Evolutionary conservation across 148 eudicot genomes (phyloP).

Genomic region (Vaccinium darrowii): DNA sequence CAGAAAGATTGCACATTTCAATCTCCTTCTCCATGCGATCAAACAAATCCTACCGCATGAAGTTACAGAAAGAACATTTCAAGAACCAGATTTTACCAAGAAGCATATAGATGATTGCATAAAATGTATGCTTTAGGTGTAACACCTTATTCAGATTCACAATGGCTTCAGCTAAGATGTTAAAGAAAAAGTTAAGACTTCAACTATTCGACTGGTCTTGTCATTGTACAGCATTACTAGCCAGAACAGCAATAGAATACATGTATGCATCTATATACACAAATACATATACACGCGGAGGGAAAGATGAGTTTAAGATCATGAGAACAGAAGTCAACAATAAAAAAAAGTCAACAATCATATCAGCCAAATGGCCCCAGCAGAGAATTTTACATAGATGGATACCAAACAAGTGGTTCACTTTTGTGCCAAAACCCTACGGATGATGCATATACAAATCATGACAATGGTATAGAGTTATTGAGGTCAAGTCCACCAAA

Average conservation of each 20-base stretch:
- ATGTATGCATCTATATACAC: background rate
- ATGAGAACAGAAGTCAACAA: background rate
- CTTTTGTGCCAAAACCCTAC: slow-evolving; percentile 12
- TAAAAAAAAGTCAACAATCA: background rate
- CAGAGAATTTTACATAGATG: background rate
- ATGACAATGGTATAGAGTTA: background rate
- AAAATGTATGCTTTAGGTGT: background rate
- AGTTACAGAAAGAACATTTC: slow-evolving; percentile 5
- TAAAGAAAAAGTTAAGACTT: background rate
- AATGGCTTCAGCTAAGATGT: background rate
- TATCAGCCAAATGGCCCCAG: background rate
- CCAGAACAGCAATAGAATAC: background rate
- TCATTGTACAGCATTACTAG: background rate
- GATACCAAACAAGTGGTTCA: slow-evolving; percentile 7
- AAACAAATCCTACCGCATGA: slow-evolving; percentile 55
- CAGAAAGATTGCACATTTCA: slow-evolving; percentile 47
- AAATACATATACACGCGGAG: background rate
- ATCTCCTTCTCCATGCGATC: slow-evolving; percentile 73
- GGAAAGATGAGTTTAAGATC: background rate
- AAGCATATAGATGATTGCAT: background rate
- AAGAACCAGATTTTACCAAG: slow-evolving; percentile 6
- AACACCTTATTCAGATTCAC: background rate
- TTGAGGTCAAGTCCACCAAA: background rate
- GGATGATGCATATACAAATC: background rate
- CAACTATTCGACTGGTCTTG: background rate